Evolutionary conservation across 345 rosid genomes (phyloP).

Genomic region (Arabidopsis suecica): DNA sequence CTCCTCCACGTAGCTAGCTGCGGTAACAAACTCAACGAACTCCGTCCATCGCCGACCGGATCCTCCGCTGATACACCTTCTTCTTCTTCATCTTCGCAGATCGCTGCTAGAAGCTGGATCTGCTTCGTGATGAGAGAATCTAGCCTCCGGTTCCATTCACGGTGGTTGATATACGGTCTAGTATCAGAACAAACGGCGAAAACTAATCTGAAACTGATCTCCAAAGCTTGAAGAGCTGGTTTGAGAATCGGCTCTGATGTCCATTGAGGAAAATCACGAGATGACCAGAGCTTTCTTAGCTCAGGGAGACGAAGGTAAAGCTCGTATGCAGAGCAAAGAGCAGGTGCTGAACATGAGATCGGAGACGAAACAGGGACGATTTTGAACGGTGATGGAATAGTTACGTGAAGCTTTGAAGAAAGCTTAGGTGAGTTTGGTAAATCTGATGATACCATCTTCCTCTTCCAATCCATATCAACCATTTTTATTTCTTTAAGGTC

Average conservation of each 20-base stretch:
- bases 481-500: conserved; percentile 41
- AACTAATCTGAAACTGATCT: conserved; percentile 77
- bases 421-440: conserved; percentile 39
- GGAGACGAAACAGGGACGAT: conserved; percentile 45
- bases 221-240: conserved; percentile 82
- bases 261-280: conserved; percentile 70
- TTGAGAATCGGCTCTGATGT: conserved; percentile 62
- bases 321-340: conserved; percentile 77
- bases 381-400: conserved; percentile 51
- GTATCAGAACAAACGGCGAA: conserved; percentile 69
- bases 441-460: conserved; percentile 59
- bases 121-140: conserved; percentile 74
- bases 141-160: conserved; percentile 74
- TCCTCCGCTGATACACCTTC: background rate
- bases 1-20: conserved; percentile 78
- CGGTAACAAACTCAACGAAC: conserved; percentile 79
- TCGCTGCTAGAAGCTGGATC: conserved; percentile 65
- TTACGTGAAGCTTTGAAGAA: conserved; percentile 56
- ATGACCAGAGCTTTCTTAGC: conserved; percentile 64
- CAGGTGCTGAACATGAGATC: conserved; percentile 47
- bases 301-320: conserved; percentile 81
- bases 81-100: conserved; percentile 54
- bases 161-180: conserved; percentile 71
- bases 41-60: conserved; percentile 56
- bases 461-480: conserved; percentile 79